phyloP scores from a whole-genome alignment of 1,139 yeast species.

The Pichia sp. region DNA sequence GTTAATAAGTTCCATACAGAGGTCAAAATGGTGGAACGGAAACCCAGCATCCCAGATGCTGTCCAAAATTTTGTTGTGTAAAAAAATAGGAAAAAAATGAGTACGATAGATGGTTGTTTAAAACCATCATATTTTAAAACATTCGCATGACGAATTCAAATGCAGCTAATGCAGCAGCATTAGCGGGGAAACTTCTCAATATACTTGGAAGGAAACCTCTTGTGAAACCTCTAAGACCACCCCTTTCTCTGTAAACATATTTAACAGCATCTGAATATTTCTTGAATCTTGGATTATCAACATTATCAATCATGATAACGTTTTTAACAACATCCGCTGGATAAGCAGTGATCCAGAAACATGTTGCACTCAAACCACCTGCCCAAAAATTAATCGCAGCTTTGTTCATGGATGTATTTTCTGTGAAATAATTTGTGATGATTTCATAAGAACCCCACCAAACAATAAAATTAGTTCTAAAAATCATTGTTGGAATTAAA shows the following conservation, averaged over 20 bases:
- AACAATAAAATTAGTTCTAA: constrained; percentile 77
- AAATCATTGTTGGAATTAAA: constrained; percentile 76
- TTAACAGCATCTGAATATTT: constrained; percentile 70
- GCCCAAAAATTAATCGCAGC: constrained; percentile 84
- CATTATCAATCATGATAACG: constrained; percentile 75
- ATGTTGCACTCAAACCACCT: constrained; percentile 80
- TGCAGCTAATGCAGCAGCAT: constrained; percentile 89
- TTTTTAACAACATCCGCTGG: constrained; percentile 89
- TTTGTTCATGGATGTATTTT: constrained; percentile 55
- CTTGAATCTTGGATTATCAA: constrained; percentile 62
- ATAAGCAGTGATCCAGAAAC: constrained; percentile 86
- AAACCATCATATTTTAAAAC: constrained; percentile 21
- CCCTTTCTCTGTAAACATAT: constrained; percentile 56
- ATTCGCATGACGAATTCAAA: constrained; percentile 77
- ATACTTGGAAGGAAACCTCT: constrained; percentile 78
- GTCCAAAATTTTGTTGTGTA: no score
- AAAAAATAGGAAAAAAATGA: no score
- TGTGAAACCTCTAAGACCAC: constrained; percentile 61
- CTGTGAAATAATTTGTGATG: constrained; percentile 62
- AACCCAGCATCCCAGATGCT: background rate
- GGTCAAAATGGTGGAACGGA: no score
- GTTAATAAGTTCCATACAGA: no score
- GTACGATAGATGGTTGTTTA: background rate
- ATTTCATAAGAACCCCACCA: constrained; percentile 95
- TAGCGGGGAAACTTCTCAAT: constrained; percentile 75